Percentiles rank a stretch among this genome's conserved stretches.
Evolutionary conservation across 2,329 filamentous ascomycete genomes (phyloP).

Genomic region (Penicillium rolfsii): DNA sequence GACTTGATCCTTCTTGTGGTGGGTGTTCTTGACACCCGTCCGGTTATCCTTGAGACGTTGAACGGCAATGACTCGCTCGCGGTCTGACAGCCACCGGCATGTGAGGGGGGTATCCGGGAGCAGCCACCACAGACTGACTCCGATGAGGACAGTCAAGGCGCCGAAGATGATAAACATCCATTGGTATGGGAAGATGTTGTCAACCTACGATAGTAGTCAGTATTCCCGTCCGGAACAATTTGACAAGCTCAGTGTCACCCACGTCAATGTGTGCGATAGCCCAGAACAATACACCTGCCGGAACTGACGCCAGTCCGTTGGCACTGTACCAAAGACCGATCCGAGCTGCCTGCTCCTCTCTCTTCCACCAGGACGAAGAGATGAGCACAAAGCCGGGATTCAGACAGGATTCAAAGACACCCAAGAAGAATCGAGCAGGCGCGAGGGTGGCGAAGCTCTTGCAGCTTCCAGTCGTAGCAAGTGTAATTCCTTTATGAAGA

Average conservation of each 20-base stretch:
- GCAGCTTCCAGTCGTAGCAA: neutral
- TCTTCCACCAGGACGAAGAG: constrained; percentile 6
- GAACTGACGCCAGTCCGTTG: constrained; percentile 5
- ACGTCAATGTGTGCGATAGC: neutral
- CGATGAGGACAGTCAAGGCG: constrained; percentile 4
- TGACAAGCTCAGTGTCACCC: neutral
- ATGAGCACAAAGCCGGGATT: constrained; percentile 11
- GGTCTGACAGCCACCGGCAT: neutral
- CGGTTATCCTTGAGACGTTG: constrained; percentile 16
- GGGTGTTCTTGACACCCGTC: constrained; percentile 10
- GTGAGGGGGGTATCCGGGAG: neutral
- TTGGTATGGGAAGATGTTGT: constrained; percentile 7
- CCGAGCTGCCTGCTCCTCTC: constrained; percentile 6
- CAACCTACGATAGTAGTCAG: neutral
- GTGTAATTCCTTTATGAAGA: neutral
- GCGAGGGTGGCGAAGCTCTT: neutral
- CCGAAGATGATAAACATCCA: constrained; percentile 17
- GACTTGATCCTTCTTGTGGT: constrained; percentile 12
- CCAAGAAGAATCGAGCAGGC: neutral
- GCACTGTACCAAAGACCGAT: constrained; percentile 10
- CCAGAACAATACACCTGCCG: neutral
- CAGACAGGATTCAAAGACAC: neutral
- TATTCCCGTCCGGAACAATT: neutral
- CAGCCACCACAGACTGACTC: constrained; percentile 2
- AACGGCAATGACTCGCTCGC: constrained; percentile 2